Conservation (phyloP, 169 alveolate genomes). For the Neospora caninum region DNA sequence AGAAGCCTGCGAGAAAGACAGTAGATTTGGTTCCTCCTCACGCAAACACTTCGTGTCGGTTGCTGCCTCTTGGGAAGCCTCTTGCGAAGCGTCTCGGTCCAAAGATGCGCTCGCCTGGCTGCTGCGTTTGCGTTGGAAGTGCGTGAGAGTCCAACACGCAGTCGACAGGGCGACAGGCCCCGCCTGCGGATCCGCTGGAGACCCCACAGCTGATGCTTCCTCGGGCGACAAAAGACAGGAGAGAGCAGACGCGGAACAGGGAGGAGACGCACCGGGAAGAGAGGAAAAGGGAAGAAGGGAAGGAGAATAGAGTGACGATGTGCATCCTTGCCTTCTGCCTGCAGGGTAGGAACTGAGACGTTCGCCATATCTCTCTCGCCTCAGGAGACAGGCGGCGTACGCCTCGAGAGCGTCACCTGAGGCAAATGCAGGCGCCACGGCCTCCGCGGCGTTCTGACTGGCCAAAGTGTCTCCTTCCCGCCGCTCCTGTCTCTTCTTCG, state of each 20-base stretch:
- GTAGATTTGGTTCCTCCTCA: too few species aligned
- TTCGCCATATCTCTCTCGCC: not conserved
- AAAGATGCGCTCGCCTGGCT: too few species aligned
- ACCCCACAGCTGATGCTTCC: not conserved
- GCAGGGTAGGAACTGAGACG: too few species aligned
- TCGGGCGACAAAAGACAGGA: not conserved
- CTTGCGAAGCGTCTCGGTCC: too few species aligned
- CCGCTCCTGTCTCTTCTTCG: not conserved
- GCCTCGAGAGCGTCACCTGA: not conserved
- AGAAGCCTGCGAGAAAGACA: not conserved
- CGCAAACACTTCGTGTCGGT: too few species aligned
- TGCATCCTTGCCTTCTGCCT: too few species aligned
- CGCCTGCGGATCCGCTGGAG: not conserved
- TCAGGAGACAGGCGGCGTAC: not conserved
- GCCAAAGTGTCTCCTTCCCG: not conserved
- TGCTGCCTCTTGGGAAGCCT: not conserved
- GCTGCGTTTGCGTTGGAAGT: not conserved
- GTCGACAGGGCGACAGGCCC: slow-evolving; percentile 12
- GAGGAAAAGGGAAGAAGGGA: not conserved
- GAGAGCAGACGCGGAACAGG: not conserved
- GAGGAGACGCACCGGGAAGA: not conserved
- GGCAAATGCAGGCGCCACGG: not conserved
- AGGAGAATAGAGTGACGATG: not conserved
- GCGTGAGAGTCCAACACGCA: not conserved
- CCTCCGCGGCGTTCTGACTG: too few species aligned